A percentile compares a stretch with the other conserved stretches of the same genome.
phyloP scores from a whole-genome alignment of 768 basidiomycete species.

The Sistotremastrum suecicum region DNA sequence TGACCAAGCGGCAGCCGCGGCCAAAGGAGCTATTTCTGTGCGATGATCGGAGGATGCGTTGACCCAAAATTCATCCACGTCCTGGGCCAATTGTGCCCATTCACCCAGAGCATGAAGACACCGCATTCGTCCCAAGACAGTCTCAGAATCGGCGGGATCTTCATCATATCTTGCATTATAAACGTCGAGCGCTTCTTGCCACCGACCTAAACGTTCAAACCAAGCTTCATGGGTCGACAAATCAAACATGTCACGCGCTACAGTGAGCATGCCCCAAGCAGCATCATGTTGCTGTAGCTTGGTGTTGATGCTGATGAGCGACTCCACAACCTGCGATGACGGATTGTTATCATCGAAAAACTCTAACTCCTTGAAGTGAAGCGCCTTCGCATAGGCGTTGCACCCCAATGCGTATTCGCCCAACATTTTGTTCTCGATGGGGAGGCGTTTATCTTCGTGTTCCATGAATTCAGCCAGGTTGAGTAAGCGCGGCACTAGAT shows the following conservation, averaged over 20 bases:
- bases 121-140: constrained; percentile 85
- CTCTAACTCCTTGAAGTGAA: constrained; percentile 97
- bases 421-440: constrained; percentile 84
- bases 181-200: constrained; percentile 83
- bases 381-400: constrained; percentile 91
- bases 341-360: constrained; percentile 88
- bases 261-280: constrained; percentile 89
- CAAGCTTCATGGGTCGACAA: constrained; percentile 92
- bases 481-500: constrained; percentile 80
- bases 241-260: constrained; percentile 81
- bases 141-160: constrained; percentile 64
- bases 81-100: constrained; percentile 82
- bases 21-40: constrained; percentile 88
- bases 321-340: constrained; percentile 60
- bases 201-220: constrained; percentile 92
- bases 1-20: constrained; percentile 95
- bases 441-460: constrained; percentile 90
- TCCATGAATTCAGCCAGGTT: constrained; percentile 99
- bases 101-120: constrained; percentile 95
- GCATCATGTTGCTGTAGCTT: constrained; percentile 95
- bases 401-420: constrained; percentile 90
- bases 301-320: constrained; percentile 92
- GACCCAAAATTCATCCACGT: constrained; percentile 82
- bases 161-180: constrained; percentile 67
- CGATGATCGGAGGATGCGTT: constrained; percentile 73